Percentiles rank a stretch among this genome's conserved stretches.
These are phyloP conservation scores for Kalaharituber pfeilii DNA, from an alignment of 2,329 filamentous ascomycete species.

Conservation along the genomic window DNA sequence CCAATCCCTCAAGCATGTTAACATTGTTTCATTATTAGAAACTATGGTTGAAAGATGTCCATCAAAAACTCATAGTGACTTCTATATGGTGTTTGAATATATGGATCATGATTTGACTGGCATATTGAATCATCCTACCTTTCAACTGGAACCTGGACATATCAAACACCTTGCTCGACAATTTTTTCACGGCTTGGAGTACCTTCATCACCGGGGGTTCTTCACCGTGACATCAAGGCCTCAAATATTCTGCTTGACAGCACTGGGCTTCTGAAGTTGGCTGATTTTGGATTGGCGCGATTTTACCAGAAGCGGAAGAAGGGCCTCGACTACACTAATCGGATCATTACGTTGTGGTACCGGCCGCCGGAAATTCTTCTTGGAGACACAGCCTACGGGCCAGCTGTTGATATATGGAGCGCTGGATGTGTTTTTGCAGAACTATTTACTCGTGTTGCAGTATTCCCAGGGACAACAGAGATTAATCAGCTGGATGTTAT, in stretches of 20 bases:
- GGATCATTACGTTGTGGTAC: constrained; percentile 98
- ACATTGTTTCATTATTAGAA: constrained; percentile 68
- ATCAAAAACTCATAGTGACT: constrained; percentile 38
- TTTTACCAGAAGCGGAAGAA: constrained; percentile 70
- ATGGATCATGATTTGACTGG: constrained; percentile 91
- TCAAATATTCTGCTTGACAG: constrained; percentile 93
- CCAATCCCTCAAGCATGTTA: constrained; percentile 66
- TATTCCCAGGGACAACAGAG: constrained; percentile 92
- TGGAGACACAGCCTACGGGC: constrained; percentile 77
- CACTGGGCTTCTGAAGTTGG: constrained; percentile 73
- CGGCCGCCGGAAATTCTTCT: constrained; percentile 76
- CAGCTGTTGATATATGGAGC: constrained; percentile 88
- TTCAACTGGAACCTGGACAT: constrained; percentile 65
- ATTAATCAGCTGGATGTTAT: constrained; percentile 93
- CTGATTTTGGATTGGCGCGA: constrained; percentile 86
- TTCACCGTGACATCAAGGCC: constrained; percentile 95
- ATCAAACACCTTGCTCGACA: constrained; percentile 89
- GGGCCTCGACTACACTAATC: constrained; percentile 90
- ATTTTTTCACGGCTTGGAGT: constrained; percentile 83
- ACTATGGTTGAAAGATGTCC: constrained; percentile 84
- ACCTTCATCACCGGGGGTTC: constrained; percentile 80
- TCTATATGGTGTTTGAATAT: constrained; percentile 99
- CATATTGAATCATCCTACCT: constrained; percentile 82
- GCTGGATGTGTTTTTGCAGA: constrained; percentile 93
- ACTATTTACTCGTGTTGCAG: constrained; percentile 82